phyloP scores from a whole-genome alignment of 2,329 filamentous ascomycete genomes.

The Penicillium decumbens region DNA sequence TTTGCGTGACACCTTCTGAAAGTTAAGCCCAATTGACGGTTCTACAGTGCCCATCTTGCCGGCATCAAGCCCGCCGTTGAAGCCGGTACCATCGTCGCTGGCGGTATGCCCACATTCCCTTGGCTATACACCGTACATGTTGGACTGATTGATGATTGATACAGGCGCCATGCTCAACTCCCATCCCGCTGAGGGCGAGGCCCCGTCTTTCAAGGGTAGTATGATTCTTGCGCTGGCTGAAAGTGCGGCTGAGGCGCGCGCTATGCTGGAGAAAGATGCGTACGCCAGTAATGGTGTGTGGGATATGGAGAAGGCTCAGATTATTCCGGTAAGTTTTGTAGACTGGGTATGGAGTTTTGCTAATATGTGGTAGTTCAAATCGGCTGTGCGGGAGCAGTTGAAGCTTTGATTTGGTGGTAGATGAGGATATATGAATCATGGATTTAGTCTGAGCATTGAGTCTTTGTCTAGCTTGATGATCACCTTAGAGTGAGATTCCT shows the following conservation, averaged over 20 bases:
- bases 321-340: constrained; percentile 34
- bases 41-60: constrained; percentile 52
- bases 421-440: background rate
- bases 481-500: too few relatives aligned
- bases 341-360: background rate
- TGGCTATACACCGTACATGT: background rate
- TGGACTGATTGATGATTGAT: background rate
- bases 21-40: too few relatives aligned
- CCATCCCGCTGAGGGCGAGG: constrained; percentile 59
- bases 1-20: too few relatives aligned
- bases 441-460: too few relatives aligned
- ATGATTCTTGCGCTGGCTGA: constrained; percentile 63
- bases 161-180: constrained; percentile 64
- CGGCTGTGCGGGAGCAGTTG: constrained; percentile 26
- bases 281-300: constrained; percentile 71
- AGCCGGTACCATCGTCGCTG: constrained; percentile 58
- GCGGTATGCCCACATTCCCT: constrained; percentile 46
- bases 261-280: constrained; percentile 64
- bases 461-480: too few relatives aligned
- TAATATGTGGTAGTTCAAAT: constrained; percentile 27
- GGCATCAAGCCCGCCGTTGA: constrained; percentile 52
- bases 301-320: constrained; percentile 64
- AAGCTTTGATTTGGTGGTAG: background rate
- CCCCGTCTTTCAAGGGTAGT: constrained; percentile 66
- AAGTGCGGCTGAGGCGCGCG: constrained; percentile 64